Evolutionary conservation across 192 early-diverging fungal genomes (phyloP), one percentile per base, ranked within the genome.

Genomic region (Umbelopsis vinacea): DNA sequence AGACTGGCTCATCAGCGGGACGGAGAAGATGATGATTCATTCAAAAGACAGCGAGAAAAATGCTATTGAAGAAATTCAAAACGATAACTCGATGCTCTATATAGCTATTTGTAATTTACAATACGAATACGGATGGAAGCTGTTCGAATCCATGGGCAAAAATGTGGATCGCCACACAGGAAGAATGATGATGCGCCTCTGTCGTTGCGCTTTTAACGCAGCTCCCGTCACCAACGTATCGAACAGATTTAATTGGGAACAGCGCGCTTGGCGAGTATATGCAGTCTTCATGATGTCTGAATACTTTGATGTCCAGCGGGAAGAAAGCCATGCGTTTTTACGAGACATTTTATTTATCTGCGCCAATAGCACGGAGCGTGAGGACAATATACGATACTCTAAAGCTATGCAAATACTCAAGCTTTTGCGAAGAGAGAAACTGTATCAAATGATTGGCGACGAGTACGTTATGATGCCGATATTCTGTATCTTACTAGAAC

Each of bases 51-150:
- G 8, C 12, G 17, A n/a, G 4, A 26, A 63, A 33, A 22, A 43
- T 12, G 40, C 6, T 43, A 12, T 24, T 47, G 46, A 69, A 22
- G 68, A 23, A 3, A 71, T 60, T 15, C 69, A 75, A 17, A 71
- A 46, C 46, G 69, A 73, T 55, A 73, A 73, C 23, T 38, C 60
- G 12, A 63, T 67, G 57, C 70, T 75, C 0, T 75, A 71, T 33
- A 71, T 53, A n/a, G 53, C 69, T 4, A 66, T 75, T 33, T 45
- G 43, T 10, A 70, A 70, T 46, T 45, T 52, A 10, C 69, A 71
- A 33, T 75, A 66, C 46, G 74, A 75, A 17, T 70, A 75, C 35
- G 74, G 69, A 19, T 75, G 74, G 74, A 54, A 71, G 47, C 22
- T 71, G 1, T 75, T 52, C 45, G 21, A 67, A 14, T 46, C 46